Percentiles rank a stretch among this genome's conserved stretches.
Evolutionary conservation across 805 yeast genomes (phyloP).

Genomic region (Zygotorulaspora danielsina): DNA sequence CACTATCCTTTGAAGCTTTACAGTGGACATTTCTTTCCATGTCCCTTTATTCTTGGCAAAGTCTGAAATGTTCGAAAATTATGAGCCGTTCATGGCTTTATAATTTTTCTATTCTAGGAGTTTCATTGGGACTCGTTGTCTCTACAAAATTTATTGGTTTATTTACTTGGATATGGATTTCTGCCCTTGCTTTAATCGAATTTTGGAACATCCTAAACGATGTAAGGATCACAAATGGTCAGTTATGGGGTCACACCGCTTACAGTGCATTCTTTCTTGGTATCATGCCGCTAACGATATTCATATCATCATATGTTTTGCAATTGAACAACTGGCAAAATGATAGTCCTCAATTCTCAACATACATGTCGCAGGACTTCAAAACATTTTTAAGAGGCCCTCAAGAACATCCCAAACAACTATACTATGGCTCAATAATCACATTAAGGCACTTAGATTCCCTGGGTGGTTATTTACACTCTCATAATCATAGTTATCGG

Average conservation of each 20-base stretch:
- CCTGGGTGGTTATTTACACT: constrained; percentile 74
- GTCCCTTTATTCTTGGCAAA: constrained; percentile 49
- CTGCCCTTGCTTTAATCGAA: constrained; percentile 43
- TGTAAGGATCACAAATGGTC: constrained; percentile 40
- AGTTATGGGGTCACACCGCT: constrained; percentile 40
- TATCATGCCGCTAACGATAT: constrained; percentile 54
- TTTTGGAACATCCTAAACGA: constrained; percentile 75
- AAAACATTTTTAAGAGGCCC: constrained; percentile 50
- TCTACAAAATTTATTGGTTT: constrained; percentile 71
- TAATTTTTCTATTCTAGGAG: constrained; percentile 46
- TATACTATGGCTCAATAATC: constrained; percentile 67
- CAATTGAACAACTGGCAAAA: constrained; percentile 37
- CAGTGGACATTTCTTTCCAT: constrained; percentile 45
- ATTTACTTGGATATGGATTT: constrained; percentile 63
- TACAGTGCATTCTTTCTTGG: constrained; percentile 43
- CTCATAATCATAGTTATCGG: constrained; percentile 61
- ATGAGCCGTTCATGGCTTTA: constrained; percentile 51
- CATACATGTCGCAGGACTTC: constrained; percentile 62
- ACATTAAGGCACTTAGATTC: constrained; percentile 67
- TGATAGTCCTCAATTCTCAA: constrained; percentile 19
- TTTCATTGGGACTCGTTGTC: constrained; percentile 49
- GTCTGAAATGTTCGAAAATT: constrained; percentile 43
- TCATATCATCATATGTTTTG: constrained; percentile 50
- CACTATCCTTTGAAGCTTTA: constrained; percentile 37
- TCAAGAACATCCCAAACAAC: constrained; percentile 50